Percentiles rank a stretch among this genome's conserved stretches.
phyloP scores from a whole-genome alignment of 1,139 yeast genomes.

The Lodderomyces elongisporus region DNA sequence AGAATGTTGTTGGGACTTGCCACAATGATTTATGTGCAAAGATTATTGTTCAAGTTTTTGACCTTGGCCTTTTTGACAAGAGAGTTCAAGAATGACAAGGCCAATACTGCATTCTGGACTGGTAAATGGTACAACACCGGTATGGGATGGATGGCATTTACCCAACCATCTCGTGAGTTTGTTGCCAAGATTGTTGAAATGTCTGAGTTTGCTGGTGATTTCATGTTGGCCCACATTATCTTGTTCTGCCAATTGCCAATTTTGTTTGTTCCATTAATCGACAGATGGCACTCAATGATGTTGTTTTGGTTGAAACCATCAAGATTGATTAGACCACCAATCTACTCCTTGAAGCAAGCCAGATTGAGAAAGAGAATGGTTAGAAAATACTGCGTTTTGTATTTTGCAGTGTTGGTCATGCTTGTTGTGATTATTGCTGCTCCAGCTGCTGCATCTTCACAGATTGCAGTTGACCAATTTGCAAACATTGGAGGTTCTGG shows the following conservation, averaged over 20 bases:
- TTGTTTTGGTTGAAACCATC: constrained; percentile 98
- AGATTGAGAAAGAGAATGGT: constrained; percentile 99
- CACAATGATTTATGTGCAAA: constrained; percentile 82
- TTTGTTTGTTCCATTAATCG: constrained; percentile 79
- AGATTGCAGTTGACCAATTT: constrained; percentile 24
- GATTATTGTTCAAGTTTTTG: constrained; percentile 81
- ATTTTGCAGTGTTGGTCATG: constrained; percentile 62
- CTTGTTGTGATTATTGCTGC: constrained; percentile 81
- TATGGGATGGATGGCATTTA: constrained; percentile 91
- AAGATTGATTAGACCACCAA: constrained; percentile 98
- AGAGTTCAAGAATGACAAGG: constrained; percentile 95
- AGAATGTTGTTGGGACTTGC: constrained; percentile 85
- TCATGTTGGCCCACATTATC: constrained; percentile 82
- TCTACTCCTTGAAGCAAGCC: constrained; percentile 94
- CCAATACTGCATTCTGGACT: constrained; percentile 99
- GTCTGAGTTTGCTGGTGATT: constrained; percentile 97
- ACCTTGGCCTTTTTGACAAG: constrained; percentile 80
- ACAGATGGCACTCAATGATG: constrained; percentile 98
- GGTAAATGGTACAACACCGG: constrained; percentile 99
- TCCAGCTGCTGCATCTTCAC: constrained; percentile 73
- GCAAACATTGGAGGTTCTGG: constrained; percentile 25
- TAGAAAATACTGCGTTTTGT: constrained; percentile 83
- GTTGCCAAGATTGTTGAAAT: constrained; percentile 90
- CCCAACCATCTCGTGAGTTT: constrained; percentile 96
- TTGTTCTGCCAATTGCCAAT: constrained; percentile 88